Conservation (phyloP, 2,329 filamentous ascomycete species). For the Cercospora janseana region DNA sequence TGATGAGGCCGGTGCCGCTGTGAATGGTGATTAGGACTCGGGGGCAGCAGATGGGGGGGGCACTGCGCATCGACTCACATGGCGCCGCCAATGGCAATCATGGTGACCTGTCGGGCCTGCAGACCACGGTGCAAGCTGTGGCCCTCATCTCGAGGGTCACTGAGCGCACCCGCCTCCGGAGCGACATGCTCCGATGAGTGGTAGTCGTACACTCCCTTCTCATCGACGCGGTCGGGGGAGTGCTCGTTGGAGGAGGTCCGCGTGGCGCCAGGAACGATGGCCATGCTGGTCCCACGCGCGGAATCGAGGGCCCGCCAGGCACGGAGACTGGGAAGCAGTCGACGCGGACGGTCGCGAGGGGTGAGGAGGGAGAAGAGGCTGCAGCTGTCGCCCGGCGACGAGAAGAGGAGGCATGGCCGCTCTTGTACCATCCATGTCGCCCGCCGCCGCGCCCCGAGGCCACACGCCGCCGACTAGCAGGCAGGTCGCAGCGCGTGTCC, state of each 20-base stretch:
- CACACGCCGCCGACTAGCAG: too few relatives aligned
- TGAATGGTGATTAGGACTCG: constrained; percentile 34
- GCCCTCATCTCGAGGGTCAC: constrained; percentile 25
- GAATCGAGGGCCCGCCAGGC: neutral
- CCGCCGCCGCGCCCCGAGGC: neutral
- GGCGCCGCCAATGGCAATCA: constrained; percentile 68
- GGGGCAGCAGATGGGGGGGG: too few relatives aligned
- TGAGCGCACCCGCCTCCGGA: constrained; percentile 22
- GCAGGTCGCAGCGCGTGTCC: too few relatives aligned
- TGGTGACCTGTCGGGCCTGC: constrained; percentile 56
- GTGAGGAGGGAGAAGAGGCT: neutral
- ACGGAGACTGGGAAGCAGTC: too few relatives aligned
- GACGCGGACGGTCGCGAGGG: too few relatives aligned
- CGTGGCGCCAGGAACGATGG: constrained; percentile 7
- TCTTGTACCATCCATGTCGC: neutral
- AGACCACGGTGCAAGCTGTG: constrained; percentile 53
- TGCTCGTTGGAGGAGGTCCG: constrained; percentile 13
- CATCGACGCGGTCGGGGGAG: constrained; percentile 3
- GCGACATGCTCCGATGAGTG: constrained; percentile 11
- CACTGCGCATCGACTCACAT: constrained; percentile 3
- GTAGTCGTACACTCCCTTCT: constrained; percentile 11
- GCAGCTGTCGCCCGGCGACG: neutral
- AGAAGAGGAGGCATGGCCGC: neutral
- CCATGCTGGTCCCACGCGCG: too few relatives aligned
- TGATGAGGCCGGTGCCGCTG: constrained; percentile 71